Conservation (phyloP, 2,329 filamentous ascomycete genomes). For the Fusarium coffeatum region DNA sequence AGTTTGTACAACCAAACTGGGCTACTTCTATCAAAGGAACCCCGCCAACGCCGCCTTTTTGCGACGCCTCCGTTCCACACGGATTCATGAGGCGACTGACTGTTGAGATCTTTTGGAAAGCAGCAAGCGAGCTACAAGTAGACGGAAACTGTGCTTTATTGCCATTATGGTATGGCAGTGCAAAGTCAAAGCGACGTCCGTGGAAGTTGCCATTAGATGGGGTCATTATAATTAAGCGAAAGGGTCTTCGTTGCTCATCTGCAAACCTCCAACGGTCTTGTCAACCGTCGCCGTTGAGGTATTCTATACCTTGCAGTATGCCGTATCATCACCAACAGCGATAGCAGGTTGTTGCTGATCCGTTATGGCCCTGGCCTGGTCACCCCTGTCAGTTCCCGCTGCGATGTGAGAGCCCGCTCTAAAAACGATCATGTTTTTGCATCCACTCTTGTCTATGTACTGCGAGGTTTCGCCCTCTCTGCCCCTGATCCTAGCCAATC, state of each 20-base stretch:
- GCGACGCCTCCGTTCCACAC: conserved; percentile 34
- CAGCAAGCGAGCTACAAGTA: conserved; percentile 4
- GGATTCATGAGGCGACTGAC: conserved; percentile 20
- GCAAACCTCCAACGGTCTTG: conserved; percentile 2
- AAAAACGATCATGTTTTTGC: conserved; percentile 20
- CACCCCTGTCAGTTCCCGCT: conserved; percentile 35
- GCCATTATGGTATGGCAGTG: not conserved
- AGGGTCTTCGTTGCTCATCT: conserved; percentile 10
- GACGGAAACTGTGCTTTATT: not conserved
- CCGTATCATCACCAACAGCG: conserved; percentile 14
- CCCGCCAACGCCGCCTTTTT: conserved; percentile 29
- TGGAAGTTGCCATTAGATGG: conserved; percentile 1
- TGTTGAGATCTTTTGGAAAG: not conserved
- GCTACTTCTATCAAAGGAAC: conserved; percentile 13
- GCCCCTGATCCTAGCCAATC: conserved; percentile 32
- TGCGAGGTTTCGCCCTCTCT: conserved; percentile 31
- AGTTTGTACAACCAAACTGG: conserved; percentile 13
- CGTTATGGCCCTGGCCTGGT: conserved; percentile 7
- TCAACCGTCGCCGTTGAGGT: conserved; percentile 2
- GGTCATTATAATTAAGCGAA: conserved; percentile 5
- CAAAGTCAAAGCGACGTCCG: not conserved
- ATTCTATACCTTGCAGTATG: conserved; percentile 10
- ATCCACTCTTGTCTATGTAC: conserved; percentile 24
- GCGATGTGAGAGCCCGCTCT: conserved; percentile 33
- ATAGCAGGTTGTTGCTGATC: conserved; percentile 29